A percentile compares a stretch with the other conserved stretches of the same genome.
Evolutionary conservation across 345 rosid species (phyloP).

Genomic region (Populus pruinosa): DNA sequence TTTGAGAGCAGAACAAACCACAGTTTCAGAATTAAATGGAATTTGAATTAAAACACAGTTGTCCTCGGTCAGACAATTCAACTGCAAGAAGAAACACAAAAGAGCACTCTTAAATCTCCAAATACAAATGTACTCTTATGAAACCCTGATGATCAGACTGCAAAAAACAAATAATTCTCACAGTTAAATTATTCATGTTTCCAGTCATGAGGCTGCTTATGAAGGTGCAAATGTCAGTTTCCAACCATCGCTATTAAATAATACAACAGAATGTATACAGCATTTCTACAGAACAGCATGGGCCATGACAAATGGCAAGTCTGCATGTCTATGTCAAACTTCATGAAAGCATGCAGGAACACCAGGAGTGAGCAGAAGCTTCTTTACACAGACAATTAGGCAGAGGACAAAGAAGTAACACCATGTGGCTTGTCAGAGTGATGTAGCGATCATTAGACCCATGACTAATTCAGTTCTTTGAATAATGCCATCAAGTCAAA

Average conservation of each 20-base stretch:
- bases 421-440: background rate
- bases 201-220: background rate
- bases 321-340: background rate
- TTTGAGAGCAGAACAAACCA: constrained; percentile 43
- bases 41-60: constrained; percentile 66
- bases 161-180: background rate
- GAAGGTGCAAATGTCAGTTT: background rate
- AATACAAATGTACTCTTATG: background rate
- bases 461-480: background rate
- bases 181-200: background rate
- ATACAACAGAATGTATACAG: background rate
- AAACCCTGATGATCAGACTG: background rate
- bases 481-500: background rate
- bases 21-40: constrained; percentile 52
- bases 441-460: background rate
- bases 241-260: background rate
- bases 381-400: background rate
- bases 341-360: background rate
- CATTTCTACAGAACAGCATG: background rate
- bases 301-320: background rate
- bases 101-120: background rate
- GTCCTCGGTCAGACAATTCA: constrained; percentile 56
- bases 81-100: constrained; percentile 45
- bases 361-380: background rate
- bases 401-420: background rate